A percentile compares a stretch with the other conserved stretches of the same genome.
Evolutionary conservation across 805 yeast genomes (phyloP).

Genomic region (Suhomyces canberraensis): DNA sequence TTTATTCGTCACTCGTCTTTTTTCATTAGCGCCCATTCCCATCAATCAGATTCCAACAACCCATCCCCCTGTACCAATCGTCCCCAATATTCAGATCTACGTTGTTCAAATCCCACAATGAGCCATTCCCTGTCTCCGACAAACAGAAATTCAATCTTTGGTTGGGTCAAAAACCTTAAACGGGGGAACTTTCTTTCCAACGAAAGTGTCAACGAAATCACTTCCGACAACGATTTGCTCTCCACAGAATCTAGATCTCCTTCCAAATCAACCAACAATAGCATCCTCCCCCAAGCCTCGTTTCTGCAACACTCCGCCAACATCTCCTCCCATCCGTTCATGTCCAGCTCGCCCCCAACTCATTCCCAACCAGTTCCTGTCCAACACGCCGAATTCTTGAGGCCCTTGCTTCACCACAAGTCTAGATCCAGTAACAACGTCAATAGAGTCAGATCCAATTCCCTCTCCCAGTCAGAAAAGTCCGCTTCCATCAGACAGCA

Average conservation of each 20-base stretch:
- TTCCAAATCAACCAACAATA: constrained; percentile 9
- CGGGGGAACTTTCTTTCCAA: constrained; percentile 32
- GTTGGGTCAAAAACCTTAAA: constrained; percentile 45
- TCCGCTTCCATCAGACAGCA: constrained; percentile 41
- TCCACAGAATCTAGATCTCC: constrained; percentile 14
- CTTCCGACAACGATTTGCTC: constrained; percentile 16
- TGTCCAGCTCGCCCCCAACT: constrained; percentile 7
- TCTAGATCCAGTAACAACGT: constrained; percentile 49
- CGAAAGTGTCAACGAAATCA: constrained; percentile 36
- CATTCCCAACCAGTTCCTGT: constrained; percentile 5
- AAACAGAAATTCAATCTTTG: constrained; percentile 38
- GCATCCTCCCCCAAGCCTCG: constrained; percentile 2
- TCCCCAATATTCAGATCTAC: too few species aligned
- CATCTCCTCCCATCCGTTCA: constrained; percentile 3
- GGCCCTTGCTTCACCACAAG: constrained; percentile 50
- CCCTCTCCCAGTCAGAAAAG: constrained; percentile 26
- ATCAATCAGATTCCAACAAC: not conserved
- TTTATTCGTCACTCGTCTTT: too few species aligned
- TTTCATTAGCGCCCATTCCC: too few species aligned
- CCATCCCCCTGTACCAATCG: not conserved
- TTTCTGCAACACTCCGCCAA: not conserved
- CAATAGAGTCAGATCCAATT: constrained; percentile 37
- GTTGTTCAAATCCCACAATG: too few species aligned
- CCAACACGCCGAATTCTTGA: constrained; percentile 23
- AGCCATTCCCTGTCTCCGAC: constrained; percentile 38